Percentiles rank a stretch among this genome's conserved stretches.
Evolutionary conservation across 768 basidiomycete genomes (phyloP).

Genomic region (Termitomyces sp.): DNA sequence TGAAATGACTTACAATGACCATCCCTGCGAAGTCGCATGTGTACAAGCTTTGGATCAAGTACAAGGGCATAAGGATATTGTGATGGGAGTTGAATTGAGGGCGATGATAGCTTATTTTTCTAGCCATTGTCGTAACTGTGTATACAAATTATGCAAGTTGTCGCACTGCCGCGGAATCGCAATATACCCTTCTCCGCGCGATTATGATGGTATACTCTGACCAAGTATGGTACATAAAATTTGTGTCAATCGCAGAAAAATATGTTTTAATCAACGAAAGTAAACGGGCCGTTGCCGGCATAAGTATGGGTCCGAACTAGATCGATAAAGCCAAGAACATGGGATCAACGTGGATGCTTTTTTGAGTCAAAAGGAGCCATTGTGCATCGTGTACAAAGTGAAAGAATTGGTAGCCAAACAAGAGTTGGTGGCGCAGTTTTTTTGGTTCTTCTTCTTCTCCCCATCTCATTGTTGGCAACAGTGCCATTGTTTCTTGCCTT

Average conservation of each 20-base stretch:
- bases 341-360: conserved; percentile 4
- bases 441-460: conserved; percentile 24
- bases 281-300: conserved; percentile 3
- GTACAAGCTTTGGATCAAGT: background rate
- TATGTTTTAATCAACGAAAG: conserved; percentile 1
- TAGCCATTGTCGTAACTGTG: background rate
- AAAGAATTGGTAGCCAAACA: conserved; percentile 25
- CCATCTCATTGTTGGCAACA: conserved; percentile 19
- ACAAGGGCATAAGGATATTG: background rate
- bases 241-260: background rate
- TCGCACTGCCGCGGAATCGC: background rate
- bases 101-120: background rate
- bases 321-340: conserved; percentile 9
- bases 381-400: conserved; percentile 24
- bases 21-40: background rate
- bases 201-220: background rate
- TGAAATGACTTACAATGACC: background rate
- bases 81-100: background rate
- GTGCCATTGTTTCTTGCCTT: conserved; percentile 29
- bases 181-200: background rate
- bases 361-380: conserved; percentile 10
- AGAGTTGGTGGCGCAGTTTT: conserved; percentile 27
- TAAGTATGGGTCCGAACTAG: conserved; percentile 1
- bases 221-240: conserved; percentile 4
- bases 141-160: background rate